These are phyloP conservation scores for Aspergillus cristatus DNA, from an alignment of 495 filamentous ascomycete species.

Conservation along the genomic window DNA sequence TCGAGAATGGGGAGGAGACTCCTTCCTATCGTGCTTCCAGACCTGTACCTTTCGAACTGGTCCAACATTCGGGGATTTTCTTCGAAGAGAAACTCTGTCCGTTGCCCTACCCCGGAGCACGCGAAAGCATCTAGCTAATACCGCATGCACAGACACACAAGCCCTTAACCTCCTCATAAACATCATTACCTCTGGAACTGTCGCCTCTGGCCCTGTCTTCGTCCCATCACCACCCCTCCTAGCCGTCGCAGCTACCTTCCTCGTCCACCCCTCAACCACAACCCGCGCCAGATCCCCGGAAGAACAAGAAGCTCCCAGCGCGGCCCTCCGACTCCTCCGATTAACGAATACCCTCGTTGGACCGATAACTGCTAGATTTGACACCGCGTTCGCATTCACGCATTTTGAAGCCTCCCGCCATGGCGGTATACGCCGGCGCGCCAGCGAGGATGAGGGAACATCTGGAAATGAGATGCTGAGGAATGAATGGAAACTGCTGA, in stretches of 20 bases:
- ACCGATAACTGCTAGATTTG: slow-evolving; percentile 38
- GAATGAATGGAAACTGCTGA: slow-evolving; percentile 34
- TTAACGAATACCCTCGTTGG: slow-evolving; percentile 43
- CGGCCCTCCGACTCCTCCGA: slow-evolving; percentile 51
- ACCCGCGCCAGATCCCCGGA: slow-evolving; percentile 47
- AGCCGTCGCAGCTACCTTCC: slow-evolving; percentile 56
- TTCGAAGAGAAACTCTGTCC: slow-evolving; percentile 68
- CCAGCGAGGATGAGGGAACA: slow-evolving; percentile 12
- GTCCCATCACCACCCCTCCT: slow-evolving; percentile 49
- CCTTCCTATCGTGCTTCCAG: slow-evolving; percentile 42
- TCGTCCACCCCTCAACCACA: slow-evolving; percentile 63
- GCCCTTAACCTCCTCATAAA: slow-evolving; percentile 60
- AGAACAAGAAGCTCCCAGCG: slow-evolving; percentile 41
- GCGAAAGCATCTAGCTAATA: slow-evolving; percentile 8
- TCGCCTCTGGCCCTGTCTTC: slow-evolving; percentile 33
- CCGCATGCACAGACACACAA: slow-evolving; percentile 45
- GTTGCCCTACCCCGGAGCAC: slow-evolving; percentile 9
- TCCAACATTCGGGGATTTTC: slow-evolving; percentile 58
- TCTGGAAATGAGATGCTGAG: slow-evolving; percentile 6
- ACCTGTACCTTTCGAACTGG: slow-evolving; percentile 51
- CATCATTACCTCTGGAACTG: slow-evolving; percentile 50
- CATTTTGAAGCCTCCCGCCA: slow-evolving; percentile 28
- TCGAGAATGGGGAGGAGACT: slow-evolving; percentile 8
- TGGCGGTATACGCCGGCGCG: slow-evolving; percentile 17
- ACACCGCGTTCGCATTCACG: slow-evolving; percentile 45